phyloP scores from a whole-genome alignment of 768 basidiomycete species.

The Hypholoma fasciculare region DNA sequence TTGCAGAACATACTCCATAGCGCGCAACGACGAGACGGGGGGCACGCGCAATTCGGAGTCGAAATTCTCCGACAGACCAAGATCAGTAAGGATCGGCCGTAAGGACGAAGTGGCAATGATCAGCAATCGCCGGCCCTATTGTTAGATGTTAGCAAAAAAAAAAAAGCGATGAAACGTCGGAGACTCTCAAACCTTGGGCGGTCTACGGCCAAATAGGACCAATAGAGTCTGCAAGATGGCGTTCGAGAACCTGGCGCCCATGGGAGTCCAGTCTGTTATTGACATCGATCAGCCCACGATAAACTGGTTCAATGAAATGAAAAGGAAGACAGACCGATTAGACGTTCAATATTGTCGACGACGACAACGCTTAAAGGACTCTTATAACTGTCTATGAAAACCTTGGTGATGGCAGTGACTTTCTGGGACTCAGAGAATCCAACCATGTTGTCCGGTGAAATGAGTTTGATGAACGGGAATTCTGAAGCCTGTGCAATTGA shows the following conservation, averaged over 20 bases:
- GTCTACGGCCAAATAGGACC: conserved; percentile 84
- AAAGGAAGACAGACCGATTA: conserved; percentile 65
- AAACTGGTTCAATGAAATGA: not conserved
- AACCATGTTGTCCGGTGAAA: conserved; percentile 96
- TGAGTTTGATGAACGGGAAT: conserved; percentile 97
- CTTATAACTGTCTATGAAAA: conserved; percentile 96
- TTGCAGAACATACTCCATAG: conserved; percentile 75
- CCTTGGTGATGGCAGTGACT: conserved; percentile 86
- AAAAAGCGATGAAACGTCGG: not conserved
- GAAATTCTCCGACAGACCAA: conserved; percentile 88
- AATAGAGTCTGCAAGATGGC: conserved; percentile 87
- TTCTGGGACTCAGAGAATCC: conserved; percentile 94
- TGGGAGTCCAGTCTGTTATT: conserved; percentile 88
- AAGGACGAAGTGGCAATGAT: conserved; percentile 93
- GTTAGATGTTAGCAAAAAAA: conserved; percentile 8
- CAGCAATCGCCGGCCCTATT: conserved; percentile 85
- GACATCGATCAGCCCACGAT: not conserved
- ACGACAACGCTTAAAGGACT: conserved; percentile 96
- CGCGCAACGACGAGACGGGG: conserved; percentile 68
- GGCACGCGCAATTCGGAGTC: conserved; percentile 86
- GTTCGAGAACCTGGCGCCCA: conserved; percentile 97
- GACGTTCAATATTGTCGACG: conserved; percentile 90
- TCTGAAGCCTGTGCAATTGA: conserved; percentile 92
- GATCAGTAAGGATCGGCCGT: conserved; percentile 79
- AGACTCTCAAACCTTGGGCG: conserved; percentile 73